Evolutionary conservation across 805 yeast genomes (phyloP), one percentile per base, ranked within the genome.

Genomic region (Suhomyces sp.): DNA sequence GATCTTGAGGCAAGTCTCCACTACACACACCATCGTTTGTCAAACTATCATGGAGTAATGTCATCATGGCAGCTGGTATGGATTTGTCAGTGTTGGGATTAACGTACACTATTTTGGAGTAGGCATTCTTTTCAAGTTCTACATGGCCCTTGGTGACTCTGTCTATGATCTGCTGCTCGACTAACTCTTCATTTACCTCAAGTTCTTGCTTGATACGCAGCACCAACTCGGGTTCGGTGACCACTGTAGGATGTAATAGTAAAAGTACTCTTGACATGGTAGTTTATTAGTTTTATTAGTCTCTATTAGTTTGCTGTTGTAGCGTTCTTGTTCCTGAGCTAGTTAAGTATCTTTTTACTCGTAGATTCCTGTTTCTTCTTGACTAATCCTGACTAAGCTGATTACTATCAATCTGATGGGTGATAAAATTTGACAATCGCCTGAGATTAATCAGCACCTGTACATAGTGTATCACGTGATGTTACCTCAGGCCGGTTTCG

Each of bases 201-300:
- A 78, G 62, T 15, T 60, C 54, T 12, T 56, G 54, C 65, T 83
- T 82, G 41, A 71, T 66, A 1, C 55, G 38, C 46, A 71, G 77
- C 17, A 85, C 82, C 17, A 70, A 50, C 4, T 65, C 71, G 44
- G 84, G 86, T 40, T 79, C 77, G 0, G 86, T 80, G 10, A 85
- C 88, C 47, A 82, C 77, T 6, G 88, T 85, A 17, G 90, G 90
- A 61, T 86, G 90, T 50, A 86, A 74, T 48, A 86, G 71, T 26
- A 85, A 67, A 51, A 85, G 68, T 24, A 69, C 64, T 45, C 58
- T 59, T 13, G 31, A 22, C 54, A 64, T 57, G 29, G 31, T 23
- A 10, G 3, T 27, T 22, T 22, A 10, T 5, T 12, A 9, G 12
- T 17, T 22, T 45, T 29, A 24, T 38, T 36, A 2, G 23, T 15